These are phyloP conservation scores for Cyberlindnera amylophila DNA, from an alignment of 805 yeast genomes.

Conservation along the genomic window DNA sequence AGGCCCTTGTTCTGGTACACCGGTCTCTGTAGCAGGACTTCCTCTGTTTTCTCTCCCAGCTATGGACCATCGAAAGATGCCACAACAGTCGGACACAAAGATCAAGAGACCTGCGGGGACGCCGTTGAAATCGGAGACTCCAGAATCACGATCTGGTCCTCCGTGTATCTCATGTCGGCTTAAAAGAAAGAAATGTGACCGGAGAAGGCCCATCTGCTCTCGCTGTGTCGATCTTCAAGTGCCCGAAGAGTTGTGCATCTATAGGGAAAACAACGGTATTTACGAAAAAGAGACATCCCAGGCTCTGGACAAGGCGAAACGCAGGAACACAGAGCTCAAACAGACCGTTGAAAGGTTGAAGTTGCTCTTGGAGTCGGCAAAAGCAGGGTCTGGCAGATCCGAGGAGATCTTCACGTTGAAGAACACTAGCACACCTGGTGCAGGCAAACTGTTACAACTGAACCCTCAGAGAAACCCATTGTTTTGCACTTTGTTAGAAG, in stretches of 20 bases:
- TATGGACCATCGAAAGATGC: too few species aligned
- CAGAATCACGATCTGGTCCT: slow-evolving; percentile 1
- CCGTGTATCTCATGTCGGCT: slow-evolving; percentile 12
- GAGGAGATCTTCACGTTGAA: slow-evolving; percentile 3
- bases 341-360: neutral
- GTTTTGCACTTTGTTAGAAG: slow-evolving; percentile 5
- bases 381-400: slow-evolving; percentile 1
- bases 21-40: too few species aligned
- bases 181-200: slow-evolving; percentile 10
- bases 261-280: slow-evolving; percentile 4
- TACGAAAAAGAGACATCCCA: slow-evolving; percentile 1
- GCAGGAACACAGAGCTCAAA: slow-evolving; percentile 2
- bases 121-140: too few species aligned
- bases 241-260: slow-evolving; percentile 9
- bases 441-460: neutral
- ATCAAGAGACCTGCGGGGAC: too few species aligned
- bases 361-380: slow-evolving; percentile 1
- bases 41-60: too few species aligned
- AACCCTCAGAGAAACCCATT: slow-evolving; percentile 9
- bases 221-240: slow-evolving; percentile 11
- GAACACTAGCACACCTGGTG: neutral
- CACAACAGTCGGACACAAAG: too few species aligned
- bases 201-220: slow-evolving; percentile 7
- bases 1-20: too few species aligned
- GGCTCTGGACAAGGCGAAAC: neutral